Evolutionary conservation across 2,329 filamentous ascomycete species (phyloP).

Genomic region (Venturia asperata): DNA sequence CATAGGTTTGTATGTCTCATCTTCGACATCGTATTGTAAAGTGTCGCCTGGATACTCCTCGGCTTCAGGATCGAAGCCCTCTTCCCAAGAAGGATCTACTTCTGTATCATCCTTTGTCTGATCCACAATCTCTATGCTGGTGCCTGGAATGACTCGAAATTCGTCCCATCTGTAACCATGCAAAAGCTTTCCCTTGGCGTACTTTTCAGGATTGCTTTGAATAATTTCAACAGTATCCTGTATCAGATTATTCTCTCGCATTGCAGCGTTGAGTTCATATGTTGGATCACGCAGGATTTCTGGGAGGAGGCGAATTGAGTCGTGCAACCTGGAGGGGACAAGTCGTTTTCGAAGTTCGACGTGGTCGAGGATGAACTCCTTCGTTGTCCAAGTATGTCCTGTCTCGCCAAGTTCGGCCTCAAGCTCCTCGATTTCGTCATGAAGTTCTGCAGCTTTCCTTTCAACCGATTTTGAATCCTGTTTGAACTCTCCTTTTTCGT

Average conservation of each 20-base stretch:
- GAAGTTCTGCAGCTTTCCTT: constrained; percentile 13
- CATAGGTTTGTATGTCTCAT: constrained; percentile 68
- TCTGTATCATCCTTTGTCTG: neutral
- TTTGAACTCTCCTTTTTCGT: constrained; percentile 8
- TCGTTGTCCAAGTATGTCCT: neutral
- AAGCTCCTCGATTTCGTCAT: constrained; percentile 7
- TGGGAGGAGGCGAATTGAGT: neutral
- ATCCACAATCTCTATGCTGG: constrained; percentile 31
- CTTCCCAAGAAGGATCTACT: constrained; percentile 39
- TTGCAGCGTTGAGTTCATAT: neutral
- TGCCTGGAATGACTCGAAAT: constrained; percentile 63
- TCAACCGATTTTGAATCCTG: constrained; percentile 32
- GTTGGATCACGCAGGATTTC: neutral
- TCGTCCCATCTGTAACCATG: constrained; percentile 30
- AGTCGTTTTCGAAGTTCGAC: constrained; percentile 2
- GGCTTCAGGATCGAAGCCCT: constrained; percentile 38
- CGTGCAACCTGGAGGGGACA: neutral
- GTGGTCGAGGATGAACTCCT: constrained; percentile 4
- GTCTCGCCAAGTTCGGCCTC: neutral
- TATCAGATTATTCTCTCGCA: neutral
- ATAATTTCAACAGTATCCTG: neutral
- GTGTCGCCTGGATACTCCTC: constrained; percentile 40
- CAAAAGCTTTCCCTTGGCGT: neutral
- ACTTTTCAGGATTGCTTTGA: neutral
- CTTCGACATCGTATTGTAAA: constrained; percentile 65